These are phyloP conservation scores for Candida maltosa DNA, from an alignment of 805 yeast species.

Conservation along the genomic window DNA sequence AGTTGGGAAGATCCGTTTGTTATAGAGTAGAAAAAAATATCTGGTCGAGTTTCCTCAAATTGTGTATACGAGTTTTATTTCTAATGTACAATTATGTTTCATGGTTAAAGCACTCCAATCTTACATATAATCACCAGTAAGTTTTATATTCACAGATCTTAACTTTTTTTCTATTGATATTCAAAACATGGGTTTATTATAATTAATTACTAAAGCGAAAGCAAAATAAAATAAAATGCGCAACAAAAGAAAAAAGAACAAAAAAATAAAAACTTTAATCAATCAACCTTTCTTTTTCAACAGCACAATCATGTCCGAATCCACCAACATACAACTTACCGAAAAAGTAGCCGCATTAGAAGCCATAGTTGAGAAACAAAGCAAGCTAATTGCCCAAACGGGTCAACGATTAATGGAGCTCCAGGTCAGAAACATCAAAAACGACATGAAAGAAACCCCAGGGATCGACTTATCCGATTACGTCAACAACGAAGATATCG, in stretches of 20 bases:
- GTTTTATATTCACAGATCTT: too few relatives aligned
- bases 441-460: conserved; percentile 24
- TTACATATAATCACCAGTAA: too few relatives aligned
- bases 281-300: too few relatives aligned
- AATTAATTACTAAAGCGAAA: too few relatives aligned
- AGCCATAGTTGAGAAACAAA: conserved; percentile 60
- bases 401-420: conserved; percentile 75
- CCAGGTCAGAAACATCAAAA: conserved; percentile 55
- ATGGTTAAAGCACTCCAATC: conserved; percentile 1
- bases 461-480: conserved; percentile 50
- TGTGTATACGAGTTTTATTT: neutral
- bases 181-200: too few relatives aligned
- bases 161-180: too few relatives aligned
- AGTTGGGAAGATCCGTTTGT: conserved; percentile 5
- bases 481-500: conserved; percentile 79
- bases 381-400: conserved; percentile 63
- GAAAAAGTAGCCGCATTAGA: conserved; percentile 52
- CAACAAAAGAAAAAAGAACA: too few relatives aligned
- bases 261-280: too few relatives aligned
- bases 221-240: too few relatives aligned
- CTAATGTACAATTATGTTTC: neutral
- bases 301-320: conserved; percentile 3
- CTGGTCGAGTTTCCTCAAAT: neutral
- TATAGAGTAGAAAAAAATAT: neutral
- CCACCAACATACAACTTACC: conserved; percentile 23